Evolutionary conservation across 208 protist species (phyloP).

Genomic region (Leishmania tarentolae): DNA sequence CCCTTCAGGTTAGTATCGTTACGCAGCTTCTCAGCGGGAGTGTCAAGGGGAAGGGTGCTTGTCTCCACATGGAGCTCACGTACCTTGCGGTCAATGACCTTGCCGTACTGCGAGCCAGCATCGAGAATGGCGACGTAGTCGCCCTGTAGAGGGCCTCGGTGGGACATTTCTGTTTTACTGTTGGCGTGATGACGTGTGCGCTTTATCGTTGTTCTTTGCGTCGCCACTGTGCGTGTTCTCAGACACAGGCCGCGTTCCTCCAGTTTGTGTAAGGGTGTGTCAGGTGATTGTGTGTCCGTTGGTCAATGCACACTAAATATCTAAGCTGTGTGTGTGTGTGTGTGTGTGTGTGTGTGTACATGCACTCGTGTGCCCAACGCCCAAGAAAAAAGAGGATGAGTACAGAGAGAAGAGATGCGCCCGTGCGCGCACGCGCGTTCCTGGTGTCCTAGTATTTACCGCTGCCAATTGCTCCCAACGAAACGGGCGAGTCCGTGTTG

Average conservation of each 20-base stretch:
- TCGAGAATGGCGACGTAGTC: slow-evolving; percentile 95
- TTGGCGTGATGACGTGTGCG: background rate
- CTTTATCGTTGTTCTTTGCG: background rate
- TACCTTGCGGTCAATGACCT: slow-evolving; percentile 96
- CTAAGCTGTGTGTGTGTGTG: background rate
- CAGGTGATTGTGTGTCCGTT: background rate
- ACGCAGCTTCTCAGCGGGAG: slow-evolving; percentile 43
- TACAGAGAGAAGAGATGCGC: background rate
- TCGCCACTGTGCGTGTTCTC: background rate
- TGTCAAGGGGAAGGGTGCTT: slow-evolving; percentile 90
- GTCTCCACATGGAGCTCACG: slow-evolving; percentile 94
- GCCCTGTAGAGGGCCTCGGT: slow-evolving; percentile 7
- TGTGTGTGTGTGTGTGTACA: background rate
- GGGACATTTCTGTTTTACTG: slow-evolving; percentile 8
- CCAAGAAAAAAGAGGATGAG: background rate
- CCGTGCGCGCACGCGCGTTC: background rate
- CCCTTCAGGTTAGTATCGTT: slow-evolving; percentile 72
- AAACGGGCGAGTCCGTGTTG: background rate
- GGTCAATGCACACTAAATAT: background rate
- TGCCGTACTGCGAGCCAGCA: slow-evolving; percentile 96
- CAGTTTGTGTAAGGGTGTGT: background rate
- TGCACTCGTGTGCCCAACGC: background rate
- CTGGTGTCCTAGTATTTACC: background rate
- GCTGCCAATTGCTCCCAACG: background rate
- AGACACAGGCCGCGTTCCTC: background rate